phyloP scores from a whole-genome alignment of 306 rosid species.

The Lathyrus aphaca region DNA sequence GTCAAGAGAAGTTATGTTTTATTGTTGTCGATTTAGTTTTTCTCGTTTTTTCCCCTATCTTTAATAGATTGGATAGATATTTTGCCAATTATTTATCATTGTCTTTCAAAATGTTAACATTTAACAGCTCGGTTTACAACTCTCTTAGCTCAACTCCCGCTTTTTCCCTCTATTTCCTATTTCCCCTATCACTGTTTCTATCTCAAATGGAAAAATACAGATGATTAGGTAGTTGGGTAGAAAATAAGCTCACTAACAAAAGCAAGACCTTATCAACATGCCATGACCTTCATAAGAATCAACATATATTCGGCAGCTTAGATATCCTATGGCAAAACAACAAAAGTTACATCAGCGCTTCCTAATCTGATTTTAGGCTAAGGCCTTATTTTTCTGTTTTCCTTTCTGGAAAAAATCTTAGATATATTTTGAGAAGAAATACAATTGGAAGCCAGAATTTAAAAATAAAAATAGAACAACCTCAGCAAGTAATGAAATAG shows the following conservation, averaged over 20 bases:
- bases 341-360: background rate
- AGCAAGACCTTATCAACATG: conserved; percentile 26
- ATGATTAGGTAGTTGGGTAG: background rate
- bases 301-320: conserved; percentile 1
- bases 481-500: background rate
- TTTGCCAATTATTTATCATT: background rate
- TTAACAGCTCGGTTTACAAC: conserved; percentile 11
- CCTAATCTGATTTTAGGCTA: conserved; percentile 15
- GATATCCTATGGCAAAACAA: conserved; percentile 2
- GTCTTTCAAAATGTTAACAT: conserved; percentile 6
- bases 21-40: conserved; percentile 2
- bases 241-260: conserved; percentile 21
- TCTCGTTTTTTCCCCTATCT: background rate
- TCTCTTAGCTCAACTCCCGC: conserved; percentile 2
- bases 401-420: background rate
- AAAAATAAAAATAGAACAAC: background rate
- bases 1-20: background rate
- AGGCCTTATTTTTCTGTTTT: background rate
- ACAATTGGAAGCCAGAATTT: conserved; percentile 1
- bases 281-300: conserved; percentile 14
- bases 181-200: background rate
- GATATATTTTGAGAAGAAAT: background rate
- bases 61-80: conserved; percentile 3
- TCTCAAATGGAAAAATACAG: conserved; percentile 7
- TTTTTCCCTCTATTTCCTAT: conserved; percentile 17